Base-by-base conservation (phyloP, 495 filamentous ascomycete species). In the Penicillium flavigenum region DNA sequence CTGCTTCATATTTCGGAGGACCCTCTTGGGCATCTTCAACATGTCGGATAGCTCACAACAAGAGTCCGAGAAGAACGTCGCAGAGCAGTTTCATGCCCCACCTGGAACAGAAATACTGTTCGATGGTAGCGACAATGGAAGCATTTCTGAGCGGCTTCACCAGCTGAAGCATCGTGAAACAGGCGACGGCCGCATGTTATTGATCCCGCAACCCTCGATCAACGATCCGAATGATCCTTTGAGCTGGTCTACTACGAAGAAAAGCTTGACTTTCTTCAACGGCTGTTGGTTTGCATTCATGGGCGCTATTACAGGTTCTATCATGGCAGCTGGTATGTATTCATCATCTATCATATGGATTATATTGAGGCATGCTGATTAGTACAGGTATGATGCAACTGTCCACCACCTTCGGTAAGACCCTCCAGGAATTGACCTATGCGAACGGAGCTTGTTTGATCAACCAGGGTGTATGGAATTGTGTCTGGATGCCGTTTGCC, bases 401-500 rank as follows among this genome's bases (percentile, higher is more conserved):
- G 68, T 81, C 36, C 73, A 70, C 31, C 69, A 82, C 39, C 69
- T 75, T 44, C 52, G 67, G 26, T 73, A 75, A 17, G 68, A 71
- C n/a, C 59, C 68, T 54, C 66, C 75, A 77, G 43, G 70, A 49
- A 16, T 47, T 59, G 19, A 43, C 57, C 6, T 59, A 59, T 27
- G 57, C 51, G 27, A 59, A 59, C 20, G 57, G 57, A 20, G 57
- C 57, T 31, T 44, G 34, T 19, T 31, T 59, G 24, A 55, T 59
- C 27, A 59, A 59, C 19, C 57, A 80, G 57, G 79, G 80, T 3
- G 58, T 73, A n/a, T 76, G 78, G 11, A 81, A 81, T 61, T 70
- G 79, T 47, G 49, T 83, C 29, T 83, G 81, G 79, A 78, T 83
- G 61, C 82, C 82, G 0, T 57, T 83, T 0, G 72, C 76, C 38